Conservation (phyloP, 306 rosid genomes). For the Carpinus fangiana region DNA sequence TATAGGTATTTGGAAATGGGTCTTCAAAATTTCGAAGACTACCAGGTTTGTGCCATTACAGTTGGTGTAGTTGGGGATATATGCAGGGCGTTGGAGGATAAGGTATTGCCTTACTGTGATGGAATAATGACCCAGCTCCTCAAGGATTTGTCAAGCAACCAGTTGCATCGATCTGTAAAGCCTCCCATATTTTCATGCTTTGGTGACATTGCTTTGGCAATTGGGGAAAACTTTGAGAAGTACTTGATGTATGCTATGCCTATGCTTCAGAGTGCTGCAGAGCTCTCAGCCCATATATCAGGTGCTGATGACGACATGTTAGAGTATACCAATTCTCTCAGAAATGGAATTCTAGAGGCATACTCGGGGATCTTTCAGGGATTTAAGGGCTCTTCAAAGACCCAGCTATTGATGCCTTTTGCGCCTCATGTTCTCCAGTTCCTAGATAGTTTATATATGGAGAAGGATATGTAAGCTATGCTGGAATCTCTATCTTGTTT, state of each 20-base stretch:
- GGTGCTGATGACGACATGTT: slow-evolving; percentile 85
- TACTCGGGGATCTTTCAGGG: slow-evolving; percentile 96
- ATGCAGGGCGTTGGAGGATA: slow-evolving; percentile 90
- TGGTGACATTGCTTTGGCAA: slow-evolving; percentile 94
- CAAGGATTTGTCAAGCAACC: slow-evolving; percentile 88
- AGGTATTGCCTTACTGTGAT: slow-evolving; percentile 80
- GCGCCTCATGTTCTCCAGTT: slow-evolving; percentile 86
- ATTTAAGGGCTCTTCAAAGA: slow-evolving; percentile 82
- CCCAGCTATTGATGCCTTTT: slow-evolving; percentile 83
- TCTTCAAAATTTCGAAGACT: slow-evolving; percentile 93
- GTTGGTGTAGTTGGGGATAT: slow-evolving; percentile 94
- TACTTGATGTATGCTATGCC: slow-evolving; percentile 92
- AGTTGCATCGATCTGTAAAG: slow-evolving; percentile 89
- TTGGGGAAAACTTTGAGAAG: slow-evolving; percentile 91
- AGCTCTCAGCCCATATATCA: slow-evolving; percentile 69
- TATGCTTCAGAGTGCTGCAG: slow-evolving; percentile 98
- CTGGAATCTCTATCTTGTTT: neutral
- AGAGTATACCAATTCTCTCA: slow-evolving; percentile 88
- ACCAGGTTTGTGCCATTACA: slow-evolving; percentile 93
- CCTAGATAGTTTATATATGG: slow-evolving; percentile 81
- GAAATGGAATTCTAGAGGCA: slow-evolving; percentile 93
- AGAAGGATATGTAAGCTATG: slow-evolving; percentile 78
- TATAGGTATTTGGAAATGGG: slow-evolving; percentile 86
- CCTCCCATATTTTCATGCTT: slow-evolving; percentile 96
- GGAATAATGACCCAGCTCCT: slow-evolving; percentile 94